Conservation (phyloP, 1,284 basidiomycete genomes). For the Austroboletus olivaceoglutinosus region DNA sequence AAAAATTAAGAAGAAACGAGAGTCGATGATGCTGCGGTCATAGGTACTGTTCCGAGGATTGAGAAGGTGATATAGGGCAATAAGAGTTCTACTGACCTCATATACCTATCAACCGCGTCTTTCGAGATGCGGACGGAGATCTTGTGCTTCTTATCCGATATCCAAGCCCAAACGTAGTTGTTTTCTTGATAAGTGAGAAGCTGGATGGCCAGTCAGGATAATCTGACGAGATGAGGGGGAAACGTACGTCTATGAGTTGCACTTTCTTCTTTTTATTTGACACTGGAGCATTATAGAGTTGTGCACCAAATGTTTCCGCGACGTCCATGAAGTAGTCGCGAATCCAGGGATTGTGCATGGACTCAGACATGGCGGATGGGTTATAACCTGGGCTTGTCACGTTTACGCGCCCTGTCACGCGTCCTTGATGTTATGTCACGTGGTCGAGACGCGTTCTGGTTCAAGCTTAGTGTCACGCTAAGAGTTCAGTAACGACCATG, state of each 20-base stretch:
- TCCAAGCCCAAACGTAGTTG: slow-evolving; percentile 44
- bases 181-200: slow-evolving; percentile 38
- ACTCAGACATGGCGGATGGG: slow-evolving; percentile 28
- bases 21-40: slow-evolving; percentile 30
- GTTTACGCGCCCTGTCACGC: slow-evolving; percentile 21
- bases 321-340: slow-evolving; percentile 44
- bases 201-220: slow-evolving; percentile 22
- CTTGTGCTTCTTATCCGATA: slow-evolving; percentile 41
- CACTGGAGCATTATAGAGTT: slow-evolving; percentile 36
- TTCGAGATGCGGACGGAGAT: slow-evolving; percentile 42
- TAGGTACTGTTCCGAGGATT: slow-evolving; percentile 4
- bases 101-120: slow-evolving; percentile 35
- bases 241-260: slow-evolving; percentile 53
- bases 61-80: background rate
- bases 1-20: slow-evolving; percentile 34
- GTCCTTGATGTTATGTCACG: slow-evolving; percentile 21
- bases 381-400: background rate
- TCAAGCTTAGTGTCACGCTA: too few relatives aligned
- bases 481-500: slow-evolving; percentile 15
- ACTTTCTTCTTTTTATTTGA: slow-evolving; percentile 43
- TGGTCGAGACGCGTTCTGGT: slow-evolving; percentile 23
- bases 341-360: slow-evolving; percentile 51
- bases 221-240: background rate
- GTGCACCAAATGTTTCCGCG: slow-evolving; percentile 49
- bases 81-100: slow-evolving; percentile 24